A percentile compares a stretch with the other conserved stretches of the same genome.
Conservation (phyloP, 768 basidiomycete species). For the Kwoniella heveanensis region DNA sequence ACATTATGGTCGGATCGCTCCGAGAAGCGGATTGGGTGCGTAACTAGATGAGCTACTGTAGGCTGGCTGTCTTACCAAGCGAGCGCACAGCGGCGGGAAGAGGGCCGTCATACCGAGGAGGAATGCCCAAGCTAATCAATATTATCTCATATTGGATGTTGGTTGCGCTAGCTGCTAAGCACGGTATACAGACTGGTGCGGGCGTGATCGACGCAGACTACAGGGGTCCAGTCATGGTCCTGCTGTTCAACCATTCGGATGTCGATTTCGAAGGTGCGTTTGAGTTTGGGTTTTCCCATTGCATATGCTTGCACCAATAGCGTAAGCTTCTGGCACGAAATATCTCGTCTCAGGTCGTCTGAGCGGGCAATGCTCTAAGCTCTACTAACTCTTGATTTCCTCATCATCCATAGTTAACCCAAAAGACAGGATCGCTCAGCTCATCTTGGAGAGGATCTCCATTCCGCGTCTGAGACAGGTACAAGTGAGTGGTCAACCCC, state of each 20-base stretch:
- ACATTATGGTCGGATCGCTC: conserved; percentile 94
- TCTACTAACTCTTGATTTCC: no score
- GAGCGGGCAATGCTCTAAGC: no score
- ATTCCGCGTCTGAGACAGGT: conserved; percentile 85
- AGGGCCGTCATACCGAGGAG: no score
- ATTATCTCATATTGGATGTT: not conserved
- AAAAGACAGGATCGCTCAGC: conserved; percentile 90
- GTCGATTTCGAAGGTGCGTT: conserved; percentile 77
- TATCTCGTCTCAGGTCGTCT: no score
- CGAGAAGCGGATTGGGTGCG: conserved; percentile 91
- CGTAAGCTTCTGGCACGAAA: no score
- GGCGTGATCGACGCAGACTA: conserved; percentile 97
- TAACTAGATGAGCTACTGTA: no score
- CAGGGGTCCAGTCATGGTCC: conserved; percentile 84
- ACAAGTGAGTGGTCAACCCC: conserved; percentile 65
- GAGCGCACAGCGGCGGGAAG: not conserved
- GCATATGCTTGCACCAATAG: not conserved
- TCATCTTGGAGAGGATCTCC: conserved; percentile 85
- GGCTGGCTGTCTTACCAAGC: no score
- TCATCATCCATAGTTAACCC: conserved; percentile 66
- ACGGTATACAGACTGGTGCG: conserved; percentile 95
- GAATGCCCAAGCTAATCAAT: no score
- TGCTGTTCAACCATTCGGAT: conserved; percentile 89
- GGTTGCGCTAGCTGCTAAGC: conserved; percentile 74
- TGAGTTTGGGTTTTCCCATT: not conserved